Evolutionary conservation across 202 grass and related monocot species (phyloP).

Genomic region (Alloteropsis angusta): DNA sequence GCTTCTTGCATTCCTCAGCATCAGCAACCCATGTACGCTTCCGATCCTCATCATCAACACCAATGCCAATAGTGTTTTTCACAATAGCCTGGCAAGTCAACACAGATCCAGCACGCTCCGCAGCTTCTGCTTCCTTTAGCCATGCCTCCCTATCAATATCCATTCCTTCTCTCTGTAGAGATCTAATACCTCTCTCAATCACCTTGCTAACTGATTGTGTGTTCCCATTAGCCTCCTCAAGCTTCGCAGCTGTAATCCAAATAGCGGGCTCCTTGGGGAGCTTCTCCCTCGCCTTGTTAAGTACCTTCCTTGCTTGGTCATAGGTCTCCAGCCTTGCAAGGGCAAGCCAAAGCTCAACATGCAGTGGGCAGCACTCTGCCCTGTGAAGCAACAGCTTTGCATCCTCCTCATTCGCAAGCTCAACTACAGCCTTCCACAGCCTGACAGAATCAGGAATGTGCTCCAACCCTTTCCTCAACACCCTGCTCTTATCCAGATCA

Average conservation of each 20-base stretch:
- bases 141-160: constrained; percentile 82
- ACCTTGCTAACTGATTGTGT: constrained; percentile 66
- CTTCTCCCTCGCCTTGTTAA: constrained; percentile 81
- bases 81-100: constrained; percentile 88
- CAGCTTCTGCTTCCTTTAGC: constrained; percentile 88
- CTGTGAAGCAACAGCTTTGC: constrained; percentile 82
- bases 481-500: constrained; percentile 66
- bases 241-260: constrained; percentile 94
- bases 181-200: constrained; percentile 74
- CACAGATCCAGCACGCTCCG: constrained; percentile 75
- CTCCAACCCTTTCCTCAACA: constrained; percentile 80
- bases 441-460: constrained; percentile 90
- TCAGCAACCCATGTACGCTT: constrained; percentile 95
- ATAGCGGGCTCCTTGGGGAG: constrained; percentile 77
- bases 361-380: constrained; percentile 82
- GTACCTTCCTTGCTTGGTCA: constrained; percentile 91
- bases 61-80: constrained; percentile 69
- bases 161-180: constrained; percentile 71
- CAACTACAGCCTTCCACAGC: constrained; percentile 86
- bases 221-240: constrained; percentile 87
- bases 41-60: constrained; percentile 85
- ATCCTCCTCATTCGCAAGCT: constrained; percentile 83
- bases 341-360: constrained; percentile 90
- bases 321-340: constrained; percentile 91
- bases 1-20: constrained; percentile 94